Evolutionary conservation across 352 stramenopile genomes (phyloP).

Genomic region (Achlya hypogyna): DNA sequence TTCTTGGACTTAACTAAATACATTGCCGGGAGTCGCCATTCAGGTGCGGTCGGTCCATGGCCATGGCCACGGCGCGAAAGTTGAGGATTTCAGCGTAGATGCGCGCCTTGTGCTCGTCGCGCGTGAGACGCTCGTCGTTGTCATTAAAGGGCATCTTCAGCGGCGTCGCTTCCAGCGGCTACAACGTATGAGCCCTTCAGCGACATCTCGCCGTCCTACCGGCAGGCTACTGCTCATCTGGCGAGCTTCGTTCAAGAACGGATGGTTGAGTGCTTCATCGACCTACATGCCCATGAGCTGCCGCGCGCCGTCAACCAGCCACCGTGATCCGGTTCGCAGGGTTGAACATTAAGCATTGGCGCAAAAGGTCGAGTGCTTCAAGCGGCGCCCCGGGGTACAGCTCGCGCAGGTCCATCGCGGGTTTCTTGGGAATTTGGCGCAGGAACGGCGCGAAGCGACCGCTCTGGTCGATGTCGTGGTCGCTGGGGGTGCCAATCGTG

Average conservation of each 20-base stretch:
- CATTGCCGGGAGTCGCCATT: not conserved
- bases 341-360: conserved; percentile 16
- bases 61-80: conserved; percentile 2
- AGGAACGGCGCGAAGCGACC: conserved; percentile 1
- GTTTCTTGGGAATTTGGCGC: conserved; percentile 11
- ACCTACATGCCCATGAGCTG: not conserved
- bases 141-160: conserved; percentile 6
- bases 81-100: conserved; percentile 16
- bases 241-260: conserved; percentile 2
- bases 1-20: not conserved
- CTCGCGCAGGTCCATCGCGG: conserved; percentile 3
- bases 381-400: conserved; percentile 14
- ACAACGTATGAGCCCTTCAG: not conserved
- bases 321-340: conserved; percentile 15
- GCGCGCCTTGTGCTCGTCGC: conserved; percentile 13
- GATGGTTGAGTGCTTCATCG: conserved; percentile 7
- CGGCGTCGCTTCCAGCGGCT: not conserved
- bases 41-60: not conserved
- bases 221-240: not conserved
- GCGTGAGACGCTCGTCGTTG: conserved; percentile 9
- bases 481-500: conserved; percentile 89
- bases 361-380: conserved; percentile 14
- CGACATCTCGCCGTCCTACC: not conserved
- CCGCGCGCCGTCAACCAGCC: not conserved
- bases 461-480: conserved; percentile 71